Conservation (phyloP, 2,329 filamentous ascomycete genomes). For the Penicillium sp. region DNA sequence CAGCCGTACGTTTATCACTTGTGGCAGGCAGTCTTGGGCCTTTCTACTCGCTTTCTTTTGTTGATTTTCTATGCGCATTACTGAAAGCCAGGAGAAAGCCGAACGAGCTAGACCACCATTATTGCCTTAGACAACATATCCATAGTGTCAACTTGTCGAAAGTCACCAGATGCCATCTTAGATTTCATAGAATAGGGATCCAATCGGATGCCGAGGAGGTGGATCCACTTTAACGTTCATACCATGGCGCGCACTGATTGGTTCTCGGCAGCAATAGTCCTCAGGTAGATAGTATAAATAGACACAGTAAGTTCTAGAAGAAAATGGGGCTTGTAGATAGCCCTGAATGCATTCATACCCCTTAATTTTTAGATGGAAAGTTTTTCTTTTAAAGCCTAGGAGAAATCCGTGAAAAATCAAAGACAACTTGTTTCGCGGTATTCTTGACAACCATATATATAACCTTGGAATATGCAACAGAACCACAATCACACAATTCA, state of each 20-base stretch:
- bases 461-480: conserved; percentile 6
- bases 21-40: too few species aligned
- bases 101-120: too few species aligned
- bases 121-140: too few species aligned
- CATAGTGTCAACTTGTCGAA: too few species aligned
- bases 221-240: not conserved
- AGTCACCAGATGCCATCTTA: not conserved
- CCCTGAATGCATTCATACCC: not conserved
- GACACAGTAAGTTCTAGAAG: conserved; percentile 4
- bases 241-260: not conserved
- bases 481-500: not conserved
- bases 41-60: too few species aligned
- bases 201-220: not conserved
- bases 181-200: not conserved
- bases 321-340: not conserved
- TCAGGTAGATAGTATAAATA: not conserved
- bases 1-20: too few species aligned
- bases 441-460: not conserved
- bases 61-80: too few species aligned
- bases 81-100: too few species aligned
- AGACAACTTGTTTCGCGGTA: not conserved
- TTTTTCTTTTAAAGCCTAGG: not conserved
- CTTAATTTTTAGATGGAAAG: not conserved
- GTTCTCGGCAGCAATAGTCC: not conserved
- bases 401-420: not conserved